These are phyloP conservation scores for Wallacemonas sp. DNA, from an alignment of 208 protist species.

Conservation along the genomic window DNA sequence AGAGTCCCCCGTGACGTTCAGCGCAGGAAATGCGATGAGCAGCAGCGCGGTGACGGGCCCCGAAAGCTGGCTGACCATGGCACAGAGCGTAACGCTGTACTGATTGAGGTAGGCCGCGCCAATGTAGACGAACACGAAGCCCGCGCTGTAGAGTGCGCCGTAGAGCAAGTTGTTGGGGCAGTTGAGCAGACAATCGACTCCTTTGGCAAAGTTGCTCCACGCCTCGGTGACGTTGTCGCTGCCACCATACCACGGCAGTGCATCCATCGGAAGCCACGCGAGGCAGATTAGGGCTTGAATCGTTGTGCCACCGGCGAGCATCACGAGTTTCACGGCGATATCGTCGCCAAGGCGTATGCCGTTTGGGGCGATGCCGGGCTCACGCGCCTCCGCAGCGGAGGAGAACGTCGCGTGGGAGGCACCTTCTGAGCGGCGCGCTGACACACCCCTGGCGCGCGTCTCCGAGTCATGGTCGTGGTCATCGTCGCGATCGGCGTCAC, in stretches of 20 bases:
- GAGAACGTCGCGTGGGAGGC: not conserved
- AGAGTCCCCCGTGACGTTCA: slow-evolving; percentile 45
- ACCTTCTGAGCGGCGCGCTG: too few relatives aligned
- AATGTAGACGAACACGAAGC: slow-evolving; percentile 56
- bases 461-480: not conserved
- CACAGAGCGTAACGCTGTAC: slow-evolving; percentile 64
- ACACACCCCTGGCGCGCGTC: too few relatives aligned
- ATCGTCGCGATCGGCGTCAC: not conserved
- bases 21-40: slow-evolving; percentile 34
- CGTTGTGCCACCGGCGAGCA: slow-evolving; percentile 46
- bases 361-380: slow-evolving; percentile 1
- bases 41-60: slow-evolving; percentile 53
- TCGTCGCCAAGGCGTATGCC: slow-evolving; percentile 34
- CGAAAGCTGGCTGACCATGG: slow-evolving; percentile 62
- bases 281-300: slow-evolving; percentile 39
- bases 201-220: slow-evolving; percentile 26
- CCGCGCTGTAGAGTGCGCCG: slow-evolving; percentile 42
- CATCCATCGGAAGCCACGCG: slow-evolving; percentile 45
- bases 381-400: slow-evolving; percentile 8
- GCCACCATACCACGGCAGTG: slow-evolving; percentile 55
- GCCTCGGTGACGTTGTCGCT: slow-evolving; percentile 34
- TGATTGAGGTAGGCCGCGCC: slow-evolving; percentile 59
- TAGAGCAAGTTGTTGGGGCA: slow-evolving; percentile 40
- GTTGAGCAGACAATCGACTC: slow-evolving; percentile 19
- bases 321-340: slow-evolving; percentile 55